Evolutionary conservation across 2,329 filamentous ascomycete species (phyloP).

Genomic region (Amphichorda felina): DNA sequence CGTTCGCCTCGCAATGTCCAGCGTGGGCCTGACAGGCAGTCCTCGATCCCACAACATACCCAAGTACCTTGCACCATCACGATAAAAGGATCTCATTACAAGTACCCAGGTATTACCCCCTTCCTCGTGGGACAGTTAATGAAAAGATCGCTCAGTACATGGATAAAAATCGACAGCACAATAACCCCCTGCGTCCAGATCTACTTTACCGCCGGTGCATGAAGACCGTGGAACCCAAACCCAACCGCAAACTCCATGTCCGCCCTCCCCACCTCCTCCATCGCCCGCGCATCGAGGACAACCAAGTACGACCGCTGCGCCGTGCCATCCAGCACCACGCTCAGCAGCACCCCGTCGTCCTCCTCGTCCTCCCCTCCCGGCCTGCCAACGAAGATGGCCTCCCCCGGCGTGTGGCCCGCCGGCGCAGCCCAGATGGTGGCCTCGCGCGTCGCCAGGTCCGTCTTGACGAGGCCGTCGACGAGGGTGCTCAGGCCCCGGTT

Average conservation of each 20-base stretch:
- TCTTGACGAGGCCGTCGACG: conserved; percentile 53
- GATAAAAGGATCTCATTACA: too few species aligned
- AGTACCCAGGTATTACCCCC: too few species aligned
- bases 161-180: too few species aligned
- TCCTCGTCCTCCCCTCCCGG: conserved; percentile 32
- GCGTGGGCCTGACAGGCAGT: too few species aligned
- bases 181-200: too few species aligned
- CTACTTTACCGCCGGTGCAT: conserved; percentile 16
- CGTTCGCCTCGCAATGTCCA: too few species aligned
- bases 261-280: conserved; percentile 53
- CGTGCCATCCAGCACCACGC: conserved; percentile 52
- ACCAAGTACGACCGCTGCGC: conserved; percentile 50
- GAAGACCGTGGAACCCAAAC: conserved; percentile 54
- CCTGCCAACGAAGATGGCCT: conserved; percentile 52
- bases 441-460: conserved; percentile 42
- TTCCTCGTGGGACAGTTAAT: too few species aligned
- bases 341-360: conserved; percentile 52
- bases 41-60: too few species aligned
- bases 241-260: conserved; percentile 48
- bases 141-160: too few species aligned
- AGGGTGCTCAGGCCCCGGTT: conserved; percentile 47
- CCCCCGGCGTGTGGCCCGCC: conserved; percentile 52
- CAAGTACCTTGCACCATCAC: too few species aligned
- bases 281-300: conserved; percentile 48
- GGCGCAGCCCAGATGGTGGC: conserved; percentile 44